Percentiles rank a stretch among this genome's conserved stretches.
Evolutionary conservation across 1,284 basidiomycete genomes (phyloP).

Genomic region (Ceratobasidium sp.): DNA sequence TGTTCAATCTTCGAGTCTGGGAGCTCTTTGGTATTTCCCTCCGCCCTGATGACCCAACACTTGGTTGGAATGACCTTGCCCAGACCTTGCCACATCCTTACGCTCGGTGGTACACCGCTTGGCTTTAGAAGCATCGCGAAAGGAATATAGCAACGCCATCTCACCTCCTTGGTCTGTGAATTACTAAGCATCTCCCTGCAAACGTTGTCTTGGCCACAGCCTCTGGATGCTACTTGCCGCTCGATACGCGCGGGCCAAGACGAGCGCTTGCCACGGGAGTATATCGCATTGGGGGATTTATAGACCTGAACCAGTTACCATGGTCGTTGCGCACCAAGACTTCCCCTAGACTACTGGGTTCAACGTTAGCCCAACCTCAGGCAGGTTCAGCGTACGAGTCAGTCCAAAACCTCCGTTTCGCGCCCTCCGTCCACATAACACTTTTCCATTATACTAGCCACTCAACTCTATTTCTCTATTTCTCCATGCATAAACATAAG

Average conservation of each 20-base stretch:
- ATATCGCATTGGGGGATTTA: background rate
- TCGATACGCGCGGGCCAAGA: conserved; percentile 15
- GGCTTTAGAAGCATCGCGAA: too few species aligned
- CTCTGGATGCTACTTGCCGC: background rate
- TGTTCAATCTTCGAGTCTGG: too few species aligned
- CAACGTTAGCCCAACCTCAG: background rate
- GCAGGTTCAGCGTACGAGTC: background rate
- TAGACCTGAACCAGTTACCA: background rate
- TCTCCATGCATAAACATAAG: background rate
- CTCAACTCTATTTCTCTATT: background rate
- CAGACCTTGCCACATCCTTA: too few species aligned
- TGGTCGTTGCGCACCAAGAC: background rate
- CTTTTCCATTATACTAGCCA: background rate
- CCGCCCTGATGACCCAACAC: too few species aligned
- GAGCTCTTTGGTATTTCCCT: too few species aligned
- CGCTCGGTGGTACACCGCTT: too few species aligned
- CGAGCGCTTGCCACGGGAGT: background rate
- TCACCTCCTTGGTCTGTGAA: too few species aligned
- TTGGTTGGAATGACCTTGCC: too few species aligned
- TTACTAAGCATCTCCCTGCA: background rate
- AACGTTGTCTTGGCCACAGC: background rate
- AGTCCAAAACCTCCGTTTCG: background rate
- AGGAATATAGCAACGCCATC: too few species aligned
- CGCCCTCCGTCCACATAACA: too few species aligned
- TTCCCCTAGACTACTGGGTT: background rate